Percentiles rank a stretch among this genome's conserved stretches.
Conservation (phyloP, 371 early-diverging fungal species). For the Actinomucor elegans region DNA sequence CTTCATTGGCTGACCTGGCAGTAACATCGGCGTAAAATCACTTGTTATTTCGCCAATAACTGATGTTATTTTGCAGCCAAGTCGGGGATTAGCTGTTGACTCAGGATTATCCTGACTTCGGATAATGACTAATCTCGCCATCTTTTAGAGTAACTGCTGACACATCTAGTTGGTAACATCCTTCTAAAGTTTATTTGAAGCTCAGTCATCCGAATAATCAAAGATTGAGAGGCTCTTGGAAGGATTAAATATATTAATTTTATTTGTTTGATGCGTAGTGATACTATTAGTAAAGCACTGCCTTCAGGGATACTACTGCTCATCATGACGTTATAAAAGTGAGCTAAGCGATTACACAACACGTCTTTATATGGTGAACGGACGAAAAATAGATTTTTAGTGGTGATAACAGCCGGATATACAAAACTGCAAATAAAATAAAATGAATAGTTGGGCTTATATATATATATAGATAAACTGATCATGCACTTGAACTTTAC, state of each 20-base stretch:
- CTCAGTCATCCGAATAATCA: not conserved
- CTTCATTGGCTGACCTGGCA: too few relatives aligned
- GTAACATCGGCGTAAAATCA: too few relatives aligned
- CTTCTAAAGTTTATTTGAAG: not conserved
- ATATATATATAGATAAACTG: not conserved
- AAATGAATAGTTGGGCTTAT: too few relatives aligned
- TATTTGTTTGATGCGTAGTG: not conserved
- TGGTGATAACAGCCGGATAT: slow-evolving; percentile 2
- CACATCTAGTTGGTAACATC: slow-evolving; percentile 2
- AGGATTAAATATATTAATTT: not conserved
- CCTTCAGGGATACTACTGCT: not conserved
- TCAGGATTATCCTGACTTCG: too few relatives aligned
- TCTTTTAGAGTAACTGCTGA: slow-evolving; percentile 1
- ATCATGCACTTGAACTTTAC: slow-evolving; percentile 4
- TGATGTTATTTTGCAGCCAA: too few relatives aligned
- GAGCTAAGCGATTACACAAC: not conserved
- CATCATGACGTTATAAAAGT: not conserved
- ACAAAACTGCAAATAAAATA: slow-evolving; percentile 1
- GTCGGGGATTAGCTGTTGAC: too few relatives aligned
- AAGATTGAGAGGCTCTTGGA: not conserved
- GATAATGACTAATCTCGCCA: too few relatives aligned
- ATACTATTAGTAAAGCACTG: too few relatives aligned
- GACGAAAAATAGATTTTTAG: not conserved
- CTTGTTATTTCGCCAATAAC: too few relatives aligned
- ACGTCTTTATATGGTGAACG: not conserved